These are phyloP conservation scores for Candida incommunis DNA, from an alignment of 805 yeast species.

Conservation along the genomic window DNA sequence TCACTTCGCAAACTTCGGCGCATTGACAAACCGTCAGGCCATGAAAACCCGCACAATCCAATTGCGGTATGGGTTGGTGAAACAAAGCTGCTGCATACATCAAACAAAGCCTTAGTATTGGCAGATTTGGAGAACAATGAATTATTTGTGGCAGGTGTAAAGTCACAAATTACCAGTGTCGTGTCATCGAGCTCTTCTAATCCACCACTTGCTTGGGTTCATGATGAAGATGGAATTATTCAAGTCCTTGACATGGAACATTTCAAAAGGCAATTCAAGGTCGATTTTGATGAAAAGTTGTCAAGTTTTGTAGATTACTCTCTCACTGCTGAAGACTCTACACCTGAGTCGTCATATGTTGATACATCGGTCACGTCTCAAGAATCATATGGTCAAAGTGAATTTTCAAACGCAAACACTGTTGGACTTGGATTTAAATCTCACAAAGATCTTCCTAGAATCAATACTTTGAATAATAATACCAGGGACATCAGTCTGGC, in stretches of 20 bases:
- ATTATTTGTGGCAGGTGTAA: background rate
- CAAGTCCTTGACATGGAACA: background rate
- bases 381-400: background rate
- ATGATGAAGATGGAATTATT: background rate
- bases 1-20: background rate
- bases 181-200: background rate
- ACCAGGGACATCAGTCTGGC: too few relatives aligned
- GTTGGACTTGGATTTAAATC: background rate
- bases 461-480: background rate
- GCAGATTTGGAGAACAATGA: background rate
- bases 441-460: background rate
- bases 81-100: background rate
- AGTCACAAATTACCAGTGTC: background rate
- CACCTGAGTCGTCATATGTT: background rate
- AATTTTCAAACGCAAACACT: background rate
- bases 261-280: background rate
- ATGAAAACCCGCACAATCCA: background rate
- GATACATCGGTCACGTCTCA: background rate
- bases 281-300: background rate
- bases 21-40: slow-evolving; percentile 1
- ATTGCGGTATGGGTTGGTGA: background rate
- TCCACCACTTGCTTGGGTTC: background rate
- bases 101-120: background rate
- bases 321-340: background rate
- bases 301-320: background rate